Conservation (phyloP, 257 asterid species). For the Nicotiana otophora region DNA sequence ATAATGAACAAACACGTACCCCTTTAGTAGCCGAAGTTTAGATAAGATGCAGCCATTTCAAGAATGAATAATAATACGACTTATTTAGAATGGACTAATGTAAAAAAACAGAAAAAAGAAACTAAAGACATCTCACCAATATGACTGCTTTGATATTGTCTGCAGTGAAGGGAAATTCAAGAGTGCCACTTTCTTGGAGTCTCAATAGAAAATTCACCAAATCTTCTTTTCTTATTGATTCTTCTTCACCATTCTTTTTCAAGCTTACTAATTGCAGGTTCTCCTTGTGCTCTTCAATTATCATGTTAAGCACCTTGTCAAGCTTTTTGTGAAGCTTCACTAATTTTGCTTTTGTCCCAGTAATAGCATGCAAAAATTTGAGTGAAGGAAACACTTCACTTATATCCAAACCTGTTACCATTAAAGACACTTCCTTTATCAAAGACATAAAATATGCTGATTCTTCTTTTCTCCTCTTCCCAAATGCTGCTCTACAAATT, state of each 20-base stretch:
- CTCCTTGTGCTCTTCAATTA: neutral
- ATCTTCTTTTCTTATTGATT: neutral
- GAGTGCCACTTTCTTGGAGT: neutral
- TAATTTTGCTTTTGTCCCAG: neutral
- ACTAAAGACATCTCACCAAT: neutral
- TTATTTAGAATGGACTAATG: no score
- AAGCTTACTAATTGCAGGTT: neutral
- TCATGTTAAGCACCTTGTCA: neutral
- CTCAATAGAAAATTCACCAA: neutral
- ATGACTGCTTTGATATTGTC: conserved; percentile 5
- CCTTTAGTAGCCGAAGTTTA: no score
- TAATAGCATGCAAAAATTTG: neutral
- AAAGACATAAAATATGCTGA: neutral
- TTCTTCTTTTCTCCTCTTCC: conserved; percentile 5
- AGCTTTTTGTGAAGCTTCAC: neutral
- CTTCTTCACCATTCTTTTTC: neutral
- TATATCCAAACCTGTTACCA: neutral
- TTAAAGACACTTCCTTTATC: neutral
- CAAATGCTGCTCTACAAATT: conserved; percentile 5
- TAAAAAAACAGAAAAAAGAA: neutral
- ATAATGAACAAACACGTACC: no score
- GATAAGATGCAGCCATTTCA: no score
- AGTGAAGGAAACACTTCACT: conserved; percentile 6
- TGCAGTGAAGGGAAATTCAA: neutral
- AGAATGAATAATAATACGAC: no score